These are phyloP conservation scores for Xylariales sp. DNA, from an alignment of 2,329 filamentous ascomycete species.

Conservation along the genomic window DNA sequence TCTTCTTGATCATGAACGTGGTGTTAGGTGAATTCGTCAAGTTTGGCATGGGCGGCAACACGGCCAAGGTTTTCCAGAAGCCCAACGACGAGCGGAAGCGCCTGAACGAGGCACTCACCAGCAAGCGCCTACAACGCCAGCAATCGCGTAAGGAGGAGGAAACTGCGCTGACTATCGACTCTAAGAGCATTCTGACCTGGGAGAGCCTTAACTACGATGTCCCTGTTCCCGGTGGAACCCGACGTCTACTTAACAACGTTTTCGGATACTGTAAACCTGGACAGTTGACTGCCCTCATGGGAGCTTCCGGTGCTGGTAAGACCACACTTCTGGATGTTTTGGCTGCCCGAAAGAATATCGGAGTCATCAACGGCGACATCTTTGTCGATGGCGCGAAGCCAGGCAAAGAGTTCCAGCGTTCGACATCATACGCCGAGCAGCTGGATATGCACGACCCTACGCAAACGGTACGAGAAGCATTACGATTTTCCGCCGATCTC, in stretches of 20 bases:
- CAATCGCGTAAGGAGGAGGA: conserved; percentile 39
- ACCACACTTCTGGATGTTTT: conserved; percentile 80
- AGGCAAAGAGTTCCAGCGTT: conserved; percentile 56
- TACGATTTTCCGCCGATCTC: conserved; percentile 59
- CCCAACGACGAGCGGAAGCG: conserved; percentile 63
- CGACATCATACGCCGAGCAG: conserved; percentile 60
- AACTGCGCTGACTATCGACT: conserved; percentile 51
- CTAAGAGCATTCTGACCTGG: conserved; percentile 75
- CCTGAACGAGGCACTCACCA: conserved; percentile 58
- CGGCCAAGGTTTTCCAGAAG: conserved; percentile 71
- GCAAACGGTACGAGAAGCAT: conserved; percentile 59
- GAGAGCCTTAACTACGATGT: conserved; percentile 78
- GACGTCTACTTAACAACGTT: conserved; percentile 50
- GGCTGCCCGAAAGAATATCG: conserved; percentile 56
- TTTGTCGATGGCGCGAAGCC: conserved; percentile 53
- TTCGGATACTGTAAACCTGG: conserved; percentile 73
- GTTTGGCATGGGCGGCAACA: conserved; percentile 75
- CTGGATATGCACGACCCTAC: conserved; percentile 58
- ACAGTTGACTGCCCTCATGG: conserved; percentile 75
- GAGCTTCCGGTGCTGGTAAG: conserved; percentile 81
- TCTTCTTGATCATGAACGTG: conserved; percentile 73
- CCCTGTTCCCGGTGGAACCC: conserved; percentile 51
- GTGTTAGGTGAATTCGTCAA: conserved; percentile 74
- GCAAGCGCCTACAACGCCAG: conserved; percentile 54
- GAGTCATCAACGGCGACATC: conserved; percentile 53